Base-by-base conservation (phyloP, 441 rosid genomes). In the Aquilaria agallochum region DNA sequence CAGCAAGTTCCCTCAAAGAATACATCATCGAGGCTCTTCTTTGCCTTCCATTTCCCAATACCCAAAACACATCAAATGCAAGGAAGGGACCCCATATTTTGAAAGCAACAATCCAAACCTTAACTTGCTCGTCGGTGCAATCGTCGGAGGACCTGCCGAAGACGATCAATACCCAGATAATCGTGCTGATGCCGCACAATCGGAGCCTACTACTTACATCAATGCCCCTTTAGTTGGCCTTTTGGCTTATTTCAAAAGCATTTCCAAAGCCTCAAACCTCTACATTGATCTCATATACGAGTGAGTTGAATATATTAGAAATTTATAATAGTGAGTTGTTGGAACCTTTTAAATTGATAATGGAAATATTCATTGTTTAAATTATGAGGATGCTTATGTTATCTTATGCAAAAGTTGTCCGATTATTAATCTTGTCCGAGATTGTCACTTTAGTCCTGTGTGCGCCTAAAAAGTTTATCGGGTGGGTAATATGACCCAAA, bases 181-280 rank as follows among this genome's bases (percentile, higher is more conserved):
- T 6, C 55, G 76, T n/a, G 9, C 0, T 2, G 31, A 62, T 54
- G 3, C 45, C 48, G 13, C 15, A 1, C 65, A 71, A 15, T 71
- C 78, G 5, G 78, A 74, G 61, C 82, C 78, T 5, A 78, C 74
- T 0, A 78, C 82, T 0, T 74, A 74, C 49, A 74, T 66, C 14
- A 78, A 74, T 55, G 78, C 78, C 0, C 74, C 78, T 54, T 65
- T 78, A 8, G 78, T 68, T 33, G 82, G 78, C 5, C 15, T 71
- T 27, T 58, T 78, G 45, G 74, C 70, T 15, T 72, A 59, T 63
- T 69, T 78, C 49, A 74, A 66, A 36, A 15, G 2, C 2, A 12
- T 50, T 50, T 36, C 42, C 6, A 36, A 8, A 36, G 42, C 27
- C 15, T 50, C 5, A 20, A 7, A 14, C 53, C n/a, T 9, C 3